Conservation (phyloP, 257 asterid species). For the Scutellaria galericulata region DNA sequence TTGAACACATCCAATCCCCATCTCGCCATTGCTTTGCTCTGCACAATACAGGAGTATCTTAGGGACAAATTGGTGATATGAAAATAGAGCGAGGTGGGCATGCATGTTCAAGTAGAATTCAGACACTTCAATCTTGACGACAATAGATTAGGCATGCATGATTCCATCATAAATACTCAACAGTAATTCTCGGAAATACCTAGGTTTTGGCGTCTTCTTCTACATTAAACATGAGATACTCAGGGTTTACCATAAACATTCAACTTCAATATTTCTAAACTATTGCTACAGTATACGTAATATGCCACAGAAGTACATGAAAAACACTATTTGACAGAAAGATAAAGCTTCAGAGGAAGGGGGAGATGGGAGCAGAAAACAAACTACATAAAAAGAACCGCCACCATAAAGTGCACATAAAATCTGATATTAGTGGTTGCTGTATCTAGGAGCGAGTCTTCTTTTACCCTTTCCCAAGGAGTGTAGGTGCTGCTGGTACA, state of each 20-base stretch:
- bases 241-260: conserved; percentile 16
- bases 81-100: not conserved
- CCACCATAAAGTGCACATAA: conserved; percentile 6
- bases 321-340: not conserved
- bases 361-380: conserved; percentile 12
- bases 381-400: conserved; percentile 8
- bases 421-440: conserved; percentile 2
- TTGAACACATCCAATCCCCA: conserved; percentile 97
- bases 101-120: conserved; percentile 23
- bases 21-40: conserved; percentile 95
- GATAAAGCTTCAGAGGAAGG: not conserved
- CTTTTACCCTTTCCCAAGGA: conserved; percentile 80
- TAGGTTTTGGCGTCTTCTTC: not conserved
- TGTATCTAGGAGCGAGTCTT: conserved; percentile 24
- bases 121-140: conserved; percentile 18
- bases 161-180: conserved; percentile 15
- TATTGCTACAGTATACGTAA: conserved; percentile 11
- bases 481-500: conserved; percentile 52
- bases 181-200: not conserved
- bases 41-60: conserved; percentile 39
- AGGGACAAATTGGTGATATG: not conserved
- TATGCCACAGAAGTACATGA: not conserved
- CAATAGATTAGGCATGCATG: conserved; percentile 1
- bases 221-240: not conserved
- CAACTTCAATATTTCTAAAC: conserved; percentile 11